Conservation (phyloP, 1,284 basidiomycete genomes). For the Apiotrichum siamense region DNA sequence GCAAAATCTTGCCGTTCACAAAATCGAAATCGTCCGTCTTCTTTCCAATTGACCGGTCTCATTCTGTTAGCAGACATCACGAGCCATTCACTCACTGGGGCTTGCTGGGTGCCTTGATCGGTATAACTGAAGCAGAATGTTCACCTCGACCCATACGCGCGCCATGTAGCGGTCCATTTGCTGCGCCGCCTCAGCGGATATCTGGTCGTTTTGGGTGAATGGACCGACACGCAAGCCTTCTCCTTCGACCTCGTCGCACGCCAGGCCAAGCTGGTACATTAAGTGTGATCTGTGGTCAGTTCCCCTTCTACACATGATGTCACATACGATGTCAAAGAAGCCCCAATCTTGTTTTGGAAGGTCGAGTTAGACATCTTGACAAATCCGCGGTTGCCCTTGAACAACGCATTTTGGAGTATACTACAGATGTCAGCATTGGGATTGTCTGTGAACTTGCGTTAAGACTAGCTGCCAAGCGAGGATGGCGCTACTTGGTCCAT, state of each 20-base stretch:
- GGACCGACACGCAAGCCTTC: conserved; percentile 37
- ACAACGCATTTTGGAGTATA: conserved; percentile 35
- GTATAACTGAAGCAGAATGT: conserved; percentile 20
- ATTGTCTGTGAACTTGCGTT: conserved; percentile 23
- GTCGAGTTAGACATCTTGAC: conserved; percentile 32
- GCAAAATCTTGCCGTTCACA: conserved; percentile 11
- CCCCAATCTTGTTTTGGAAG: conserved; percentile 30
- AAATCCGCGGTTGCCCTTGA: conserved; percentile 37
- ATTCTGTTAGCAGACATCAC: too few relatives aligned
- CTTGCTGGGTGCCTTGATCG: conserved; percentile 11
- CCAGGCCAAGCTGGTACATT: conserved; percentile 36
- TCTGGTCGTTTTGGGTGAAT: conserved; percentile 18
- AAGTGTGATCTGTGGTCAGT: conserved; percentile 23
- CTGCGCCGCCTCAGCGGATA: conserved; percentile 19
- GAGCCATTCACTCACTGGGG: too few relatives aligned
- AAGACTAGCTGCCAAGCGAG: conserved; percentile 30
- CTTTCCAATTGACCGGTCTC: too few relatives aligned
- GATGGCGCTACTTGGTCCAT: conserved; percentile 20
- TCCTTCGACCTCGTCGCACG: conserved; percentile 25
- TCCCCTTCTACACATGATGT: background rate
- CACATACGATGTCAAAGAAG: conserved; percentile 24
- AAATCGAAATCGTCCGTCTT: background rate
- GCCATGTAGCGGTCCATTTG: conserved; percentile 41
- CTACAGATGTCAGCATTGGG: conserved; percentile 10
- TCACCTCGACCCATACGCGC: conserved; percentile 38